Percentiles rank a stretch among this genome's conserved stretches.
Conservation (phyloP, 2,329 filamentous ascomycete species). For the Septoria linicola region DNA sequence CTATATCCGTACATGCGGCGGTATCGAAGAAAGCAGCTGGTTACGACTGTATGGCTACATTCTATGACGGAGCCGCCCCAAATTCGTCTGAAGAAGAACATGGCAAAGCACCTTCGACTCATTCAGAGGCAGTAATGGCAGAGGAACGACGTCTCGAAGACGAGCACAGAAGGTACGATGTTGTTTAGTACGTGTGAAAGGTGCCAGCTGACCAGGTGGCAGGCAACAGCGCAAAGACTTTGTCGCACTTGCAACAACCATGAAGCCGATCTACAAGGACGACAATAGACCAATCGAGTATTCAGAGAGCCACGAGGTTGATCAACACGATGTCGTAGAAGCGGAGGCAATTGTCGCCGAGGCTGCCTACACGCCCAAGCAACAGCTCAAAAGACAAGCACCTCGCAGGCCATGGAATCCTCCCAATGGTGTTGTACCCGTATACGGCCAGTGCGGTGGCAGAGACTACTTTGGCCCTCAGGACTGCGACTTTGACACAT, state of each 20-base stretch:
- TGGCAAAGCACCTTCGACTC: not conserved
- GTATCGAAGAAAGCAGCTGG: not conserved
- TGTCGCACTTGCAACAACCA: too few relatives aligned
- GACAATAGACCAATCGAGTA: too few relatives aligned
- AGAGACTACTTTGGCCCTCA: not conserved
- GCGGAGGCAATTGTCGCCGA: too few relatives aligned
- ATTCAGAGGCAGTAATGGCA: not conserved
- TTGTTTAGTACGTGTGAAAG: too few relatives aligned
- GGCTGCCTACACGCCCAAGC: too few relatives aligned
- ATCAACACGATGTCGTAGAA: too few relatives aligned
- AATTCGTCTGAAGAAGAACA: not conserved
- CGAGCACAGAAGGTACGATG: not conserved
- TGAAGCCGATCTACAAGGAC: too few relatives aligned
- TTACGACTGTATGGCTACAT: not conserved
- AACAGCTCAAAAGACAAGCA: too few relatives aligned
- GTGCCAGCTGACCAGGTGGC: too few relatives aligned
- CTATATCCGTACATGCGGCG: not conserved
- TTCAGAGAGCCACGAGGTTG: too few relatives aligned
- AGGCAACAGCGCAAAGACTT: too few relatives aligned
- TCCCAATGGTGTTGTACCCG: not conserved
- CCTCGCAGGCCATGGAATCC: not conserved
- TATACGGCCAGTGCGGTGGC: not conserved
- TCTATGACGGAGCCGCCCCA: not conserved
- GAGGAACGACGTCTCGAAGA: not conserved
- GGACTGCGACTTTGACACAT: not conserved